These are phyloP conservation scores for Candida anutae DNA, from an alignment of 1,139 yeast species.

Conservation along the genomic window DNA sequence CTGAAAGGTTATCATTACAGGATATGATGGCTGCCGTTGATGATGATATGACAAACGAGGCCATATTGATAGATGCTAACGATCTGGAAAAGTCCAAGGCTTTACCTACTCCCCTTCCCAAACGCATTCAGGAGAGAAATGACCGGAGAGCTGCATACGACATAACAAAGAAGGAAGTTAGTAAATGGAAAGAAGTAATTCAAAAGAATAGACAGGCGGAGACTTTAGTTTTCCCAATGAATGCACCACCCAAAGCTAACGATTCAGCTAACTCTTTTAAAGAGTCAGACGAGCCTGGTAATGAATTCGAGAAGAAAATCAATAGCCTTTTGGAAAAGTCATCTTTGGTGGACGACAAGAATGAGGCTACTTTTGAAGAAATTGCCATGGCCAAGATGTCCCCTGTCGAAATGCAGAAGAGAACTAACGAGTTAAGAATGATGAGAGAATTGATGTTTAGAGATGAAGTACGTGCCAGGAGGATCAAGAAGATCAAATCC, in stretches of 20 bases:
- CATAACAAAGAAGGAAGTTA: constrained; percentile 76
- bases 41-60: constrained; percentile 36
- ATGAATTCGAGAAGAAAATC: constrained; percentile 64
- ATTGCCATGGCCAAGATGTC: constrained; percentile 77
- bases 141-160: constrained; percentile 91
- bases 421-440: constrained; percentile 75
- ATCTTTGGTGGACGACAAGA: constrained; percentile 61
- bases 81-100: constrained; percentile 30
- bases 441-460: constrained; percentile 97
- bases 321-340: constrained; percentile 56
- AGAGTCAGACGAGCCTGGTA: constrained; percentile 27
- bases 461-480: constrained; percentile 83
- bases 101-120: constrained; percentile 76
- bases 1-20: constrained; percentile 52
- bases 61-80: constrained; percentile 41
- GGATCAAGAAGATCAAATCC: constrained; percentile 91
- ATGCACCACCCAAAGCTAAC: constrained; percentile 38
- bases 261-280: constrained; percentile 46
- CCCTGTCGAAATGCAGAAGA: constrained; percentile 68
- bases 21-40: constrained; percentile 70
- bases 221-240: constrained; percentile 67
- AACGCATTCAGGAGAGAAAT: constrained; percentile 74
- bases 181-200: constrained; percentile 83
- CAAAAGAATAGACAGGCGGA: constrained; percentile 78
- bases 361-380: constrained; percentile 80